These are phyloP conservation scores for Tuber brumale DNA, from an alignment of 495 filamentous ascomycete species.

Conservation along the genomic window DNA sequence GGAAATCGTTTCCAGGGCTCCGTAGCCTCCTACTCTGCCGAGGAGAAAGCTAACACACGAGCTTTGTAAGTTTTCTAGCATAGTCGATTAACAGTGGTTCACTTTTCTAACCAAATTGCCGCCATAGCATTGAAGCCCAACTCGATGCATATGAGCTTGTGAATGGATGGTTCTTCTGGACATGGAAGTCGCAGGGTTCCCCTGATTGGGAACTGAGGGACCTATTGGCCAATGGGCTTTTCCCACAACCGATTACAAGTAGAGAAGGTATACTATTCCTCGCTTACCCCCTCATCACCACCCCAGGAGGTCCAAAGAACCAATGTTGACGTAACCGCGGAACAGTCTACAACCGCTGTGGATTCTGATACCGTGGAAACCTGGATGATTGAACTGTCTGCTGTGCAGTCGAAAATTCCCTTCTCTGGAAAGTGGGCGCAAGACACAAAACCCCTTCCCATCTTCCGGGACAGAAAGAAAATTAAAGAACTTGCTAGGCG, in stretches of 20 bases:
- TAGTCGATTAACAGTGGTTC: not conserved
- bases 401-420: not conserved
- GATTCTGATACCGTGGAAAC: slow-evolving; percentile 5
- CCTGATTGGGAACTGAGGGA: slow-evolving; percentile 83
- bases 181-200: slow-evolving; percentile 76
- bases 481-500: not conserved
- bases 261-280: slow-evolving; percentile 17
- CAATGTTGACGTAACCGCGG: not conserved
- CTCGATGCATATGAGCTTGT: slow-evolving; percentile 65
- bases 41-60: slow-evolving; percentile 31
- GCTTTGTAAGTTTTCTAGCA: slow-evolving; percentile 23
- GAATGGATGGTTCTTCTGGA: slow-evolving; percentile 74
- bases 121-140: slow-evolving; percentile 58
- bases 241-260: slow-evolving; percentile 52
- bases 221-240: slow-evolving; percentile 54
- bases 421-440: not conserved
- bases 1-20: slow-evolving; percentile 31
- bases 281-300: not conserved
- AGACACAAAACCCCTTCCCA: not conserved
- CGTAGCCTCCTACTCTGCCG: slow-evolving; percentile 19
- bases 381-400: not conserved
- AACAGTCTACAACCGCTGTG: slow-evolving; percentile 25
- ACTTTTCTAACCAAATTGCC: not conserved
- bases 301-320: slow-evolving; percentile 1
- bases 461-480: not conserved